Evolutionary conservation across 208 protist species (phyloP).

Genomic region (Crithidia sp.): DNA sequence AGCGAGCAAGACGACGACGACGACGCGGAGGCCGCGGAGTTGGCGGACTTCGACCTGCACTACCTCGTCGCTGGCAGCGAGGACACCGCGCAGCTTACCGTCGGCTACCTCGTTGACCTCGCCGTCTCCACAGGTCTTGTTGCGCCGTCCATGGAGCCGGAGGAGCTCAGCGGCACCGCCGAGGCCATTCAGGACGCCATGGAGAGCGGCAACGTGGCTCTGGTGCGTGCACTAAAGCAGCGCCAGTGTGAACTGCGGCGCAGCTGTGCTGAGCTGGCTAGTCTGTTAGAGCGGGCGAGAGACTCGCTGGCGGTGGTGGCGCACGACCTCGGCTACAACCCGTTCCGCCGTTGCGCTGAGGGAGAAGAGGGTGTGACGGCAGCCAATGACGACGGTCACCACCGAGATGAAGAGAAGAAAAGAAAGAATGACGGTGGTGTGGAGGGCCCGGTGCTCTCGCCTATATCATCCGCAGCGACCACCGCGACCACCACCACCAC

Average conservation of each 20-base stretch:
- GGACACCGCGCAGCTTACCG: conserved; percentile 28
- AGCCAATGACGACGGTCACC: too few species aligned
- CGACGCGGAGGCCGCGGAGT: background rate
- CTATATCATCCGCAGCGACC: background rate
- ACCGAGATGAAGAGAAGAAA: too few species aligned
- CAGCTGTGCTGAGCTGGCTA: conserved; percentile 17
- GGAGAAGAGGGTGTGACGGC: too few species aligned
- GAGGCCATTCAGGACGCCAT: conserved; percentile 6
- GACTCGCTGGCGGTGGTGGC: conserved; percentile 28
- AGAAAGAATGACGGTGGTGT: too few species aligned
- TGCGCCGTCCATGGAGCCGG: conserved; percentile 19
- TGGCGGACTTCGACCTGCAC: conserved; percentile 6
- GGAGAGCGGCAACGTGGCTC: background rate
- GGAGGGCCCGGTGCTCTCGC: background rate
- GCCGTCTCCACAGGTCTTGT: conserved; percentile 34
- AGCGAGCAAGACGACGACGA: background rate
- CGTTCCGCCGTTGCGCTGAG: background rate
- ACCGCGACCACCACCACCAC: background rate
- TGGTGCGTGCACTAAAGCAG: background rate
- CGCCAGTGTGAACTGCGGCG: conserved; percentile 19
- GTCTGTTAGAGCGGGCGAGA: conserved; percentile 23
- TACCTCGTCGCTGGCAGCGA: conserved; percentile 14
- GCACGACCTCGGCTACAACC: conserved; percentile 26
- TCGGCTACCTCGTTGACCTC: conserved; percentile 32
- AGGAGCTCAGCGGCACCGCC: conserved; percentile 11